Evolutionary conservation across 352 stramenopile species (phyloP).

Genomic region (Phytophthora litchii): DNA sequence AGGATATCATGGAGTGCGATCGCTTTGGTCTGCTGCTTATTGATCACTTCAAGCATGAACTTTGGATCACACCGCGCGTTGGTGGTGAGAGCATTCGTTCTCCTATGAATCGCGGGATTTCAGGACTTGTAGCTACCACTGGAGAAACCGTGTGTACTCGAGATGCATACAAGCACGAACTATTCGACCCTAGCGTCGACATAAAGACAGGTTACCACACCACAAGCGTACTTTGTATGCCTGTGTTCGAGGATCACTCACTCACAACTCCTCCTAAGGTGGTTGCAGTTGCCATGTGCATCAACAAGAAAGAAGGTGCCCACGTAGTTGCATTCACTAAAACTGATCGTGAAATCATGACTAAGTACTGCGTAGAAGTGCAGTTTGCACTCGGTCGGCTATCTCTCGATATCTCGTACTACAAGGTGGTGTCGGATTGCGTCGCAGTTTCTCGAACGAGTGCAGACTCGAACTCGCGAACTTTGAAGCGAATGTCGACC

Average conservation of each 20-base stretch:
- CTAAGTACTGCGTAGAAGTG: slow-evolving; percentile 65
- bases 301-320: slow-evolving; percentile 88
- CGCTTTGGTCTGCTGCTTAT: slow-evolving; percentile 74
- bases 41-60: slow-evolving; percentile 78
- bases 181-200: slow-evolving; percentile 76
- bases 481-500: slow-evolving; percentile 28
- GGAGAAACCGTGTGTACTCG: slow-evolving; percentile 59
- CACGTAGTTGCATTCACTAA: slow-evolving; percentile 77
- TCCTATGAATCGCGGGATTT: slow-evolving; percentile 73
- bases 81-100: slow-evolving; percentile 60
- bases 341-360: slow-evolving; percentile 61
- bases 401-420: slow-evolving; percentile 81
- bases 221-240: slow-evolving; percentile 74
- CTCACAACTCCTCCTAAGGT: slow-evolving; percentile 50
- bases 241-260: slow-evolving; percentile 73
- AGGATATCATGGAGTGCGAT: slow-evolving; percentile 78
- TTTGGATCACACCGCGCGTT: slow-evolving; percentile 72
- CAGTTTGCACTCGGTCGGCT: slow-evolving; percentile 70
- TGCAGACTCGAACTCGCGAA: slow-evolving; percentile 3
- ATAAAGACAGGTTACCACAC: slow-evolving; percentile 78
- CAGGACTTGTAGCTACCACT: slow-evolving; percentile 68
- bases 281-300: slow-evolving; percentile 83
- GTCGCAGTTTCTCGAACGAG: slow-evolving; percentile 27
- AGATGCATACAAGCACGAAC: slow-evolving; percentile 75
- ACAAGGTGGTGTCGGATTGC: slow-evolving; percentile 68